Percentiles rank a stretch among this genome's conserved stretches.
Conservation (phyloP, 148 eudicot genomes). For the Rhododendron kiyosumense region DNA sequence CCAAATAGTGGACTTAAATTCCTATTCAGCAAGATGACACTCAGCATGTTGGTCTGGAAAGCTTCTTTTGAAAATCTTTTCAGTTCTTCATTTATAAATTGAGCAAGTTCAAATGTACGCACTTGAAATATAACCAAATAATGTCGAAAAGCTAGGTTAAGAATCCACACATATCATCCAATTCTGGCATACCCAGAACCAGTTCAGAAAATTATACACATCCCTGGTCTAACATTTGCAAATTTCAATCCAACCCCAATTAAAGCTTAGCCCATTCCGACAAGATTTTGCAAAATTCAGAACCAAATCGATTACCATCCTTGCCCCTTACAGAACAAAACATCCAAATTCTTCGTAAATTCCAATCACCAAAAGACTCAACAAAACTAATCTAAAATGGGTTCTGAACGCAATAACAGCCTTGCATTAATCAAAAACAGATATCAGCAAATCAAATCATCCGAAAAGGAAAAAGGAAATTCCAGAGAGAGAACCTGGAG, state of each 20-base stretch:
- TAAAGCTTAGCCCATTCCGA: not conserved
- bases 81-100: not conserved
- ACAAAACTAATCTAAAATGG: not conserved
- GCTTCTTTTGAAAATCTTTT: not conserved
- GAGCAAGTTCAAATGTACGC: not conserved
- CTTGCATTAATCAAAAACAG: not conserved
- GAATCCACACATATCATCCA: not conserved
- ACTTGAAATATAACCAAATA: not conserved
- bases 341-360: not conserved
- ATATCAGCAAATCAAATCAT: not conserved
- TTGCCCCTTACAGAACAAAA: not conserved
- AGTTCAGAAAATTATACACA: not conserved
- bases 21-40: not conserved
- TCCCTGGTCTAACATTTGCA: not conserved
- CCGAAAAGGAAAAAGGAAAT: too few species aligned
- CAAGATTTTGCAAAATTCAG: not conserved
- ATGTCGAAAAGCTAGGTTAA: not conserved
- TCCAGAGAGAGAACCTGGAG: not conserved
- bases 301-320: not conserved
- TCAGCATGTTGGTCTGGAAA: not conserved
- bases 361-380: not conserved
- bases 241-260: not conserved
- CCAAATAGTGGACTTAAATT: not conserved
- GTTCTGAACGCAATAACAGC: not conserved
- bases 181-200: not conserved